These are phyloP conservation scores for Diaporthe sp. DNA, from an alignment of 2,329 filamentous ascomycete species.

Conservation along the genomic window DNA sequence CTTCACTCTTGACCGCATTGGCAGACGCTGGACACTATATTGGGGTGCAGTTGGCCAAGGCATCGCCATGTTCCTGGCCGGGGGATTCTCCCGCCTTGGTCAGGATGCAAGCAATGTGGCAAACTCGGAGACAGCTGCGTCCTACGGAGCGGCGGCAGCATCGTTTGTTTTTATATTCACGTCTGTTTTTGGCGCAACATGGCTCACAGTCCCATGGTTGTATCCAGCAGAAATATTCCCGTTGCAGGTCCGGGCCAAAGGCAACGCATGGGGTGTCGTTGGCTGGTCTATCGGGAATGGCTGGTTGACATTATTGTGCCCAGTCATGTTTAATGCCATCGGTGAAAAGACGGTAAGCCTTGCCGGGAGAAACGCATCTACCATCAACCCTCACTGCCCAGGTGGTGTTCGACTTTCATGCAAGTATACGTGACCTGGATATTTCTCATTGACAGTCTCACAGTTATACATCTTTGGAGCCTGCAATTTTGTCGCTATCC, in stretches of 20 bases:
- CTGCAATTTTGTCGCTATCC: constrained; percentile 72
- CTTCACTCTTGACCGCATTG: constrained; percentile 76
- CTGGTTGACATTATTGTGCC: constrained; percentile 56
- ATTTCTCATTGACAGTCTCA: not conserved
- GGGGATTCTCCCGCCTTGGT: constrained; percentile 63
- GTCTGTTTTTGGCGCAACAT: constrained; percentile 71
- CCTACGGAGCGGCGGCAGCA: constrained; percentile 72
- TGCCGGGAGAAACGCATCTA: too few relatives aligned
- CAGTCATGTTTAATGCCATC: constrained; percentile 71
- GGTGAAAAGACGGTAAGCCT: constrained; percentile 68
- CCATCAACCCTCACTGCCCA: too few relatives aligned
- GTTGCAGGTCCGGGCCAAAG: constrained; percentile 75
- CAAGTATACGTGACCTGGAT: not conserved
- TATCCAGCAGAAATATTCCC: constrained; percentile 82
- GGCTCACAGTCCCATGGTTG: constrained; percentile 69
- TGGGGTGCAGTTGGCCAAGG: constrained; percentile 74
- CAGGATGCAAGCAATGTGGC: constrained; percentile 55
- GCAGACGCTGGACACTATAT: constrained; percentile 75
- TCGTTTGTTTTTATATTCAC: constrained; percentile 79
- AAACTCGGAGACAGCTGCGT: constrained; percentile 55
- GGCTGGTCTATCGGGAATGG: constrained; percentile 80
- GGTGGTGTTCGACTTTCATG: not conserved
- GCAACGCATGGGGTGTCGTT: constrained; percentile 80
- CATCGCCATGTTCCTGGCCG: constrained; percentile 75
- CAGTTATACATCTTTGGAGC: constrained; percentile 76